A percentile compares a stretch with the other conserved stretches of the same genome.
phyloP scores from a whole-genome alignment of 2,329 filamentous ascomycete genomes.

The Alternaria infectoria region DNA sequence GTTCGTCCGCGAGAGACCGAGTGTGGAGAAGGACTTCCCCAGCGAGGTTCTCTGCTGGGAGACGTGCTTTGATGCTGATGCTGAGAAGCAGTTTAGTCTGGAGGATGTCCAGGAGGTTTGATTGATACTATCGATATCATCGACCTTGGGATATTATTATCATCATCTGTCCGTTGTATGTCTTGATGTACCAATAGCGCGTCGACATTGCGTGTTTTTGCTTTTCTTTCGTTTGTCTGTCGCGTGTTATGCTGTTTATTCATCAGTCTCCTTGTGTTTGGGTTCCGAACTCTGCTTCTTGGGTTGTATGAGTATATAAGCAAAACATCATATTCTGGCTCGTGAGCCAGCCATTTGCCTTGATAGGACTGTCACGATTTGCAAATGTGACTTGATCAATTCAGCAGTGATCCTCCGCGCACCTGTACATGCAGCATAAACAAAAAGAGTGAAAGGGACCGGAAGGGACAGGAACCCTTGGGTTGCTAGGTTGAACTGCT shows the following conservation, averaged over 20 bases:
- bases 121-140: not conserved
- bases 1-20: conserved; percentile 54
- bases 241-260: not conserved
- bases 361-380: not conserved
- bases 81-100: conserved; percentile 29
- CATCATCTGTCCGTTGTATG: not conserved
- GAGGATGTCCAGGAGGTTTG: conserved; percentile 13
- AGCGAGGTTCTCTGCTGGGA: conserved; percentile 54
- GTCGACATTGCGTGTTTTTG: not conserved
- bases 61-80: conserved; percentile 54
- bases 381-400: not conserved
- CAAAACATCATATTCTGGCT: not conserved
- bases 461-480: not conserved
- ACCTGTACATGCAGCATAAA: not conserved
- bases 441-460: not conserved
- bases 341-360: not conserved
- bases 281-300: not conserved
- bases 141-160: not conserved
- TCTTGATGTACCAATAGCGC: conserved; percentile 11
- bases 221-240: conserved; percentile 1
- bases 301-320: conserved; percentile 2
- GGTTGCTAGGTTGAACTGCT: not conserved
- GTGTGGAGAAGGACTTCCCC: conserved; percentile 53
- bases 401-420: not conserved
- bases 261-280: not conserved